Evolutionary conservation across 768 basidiomycete species (phyloP).

Genomic region (Tremella yokohamensis): DNA sequence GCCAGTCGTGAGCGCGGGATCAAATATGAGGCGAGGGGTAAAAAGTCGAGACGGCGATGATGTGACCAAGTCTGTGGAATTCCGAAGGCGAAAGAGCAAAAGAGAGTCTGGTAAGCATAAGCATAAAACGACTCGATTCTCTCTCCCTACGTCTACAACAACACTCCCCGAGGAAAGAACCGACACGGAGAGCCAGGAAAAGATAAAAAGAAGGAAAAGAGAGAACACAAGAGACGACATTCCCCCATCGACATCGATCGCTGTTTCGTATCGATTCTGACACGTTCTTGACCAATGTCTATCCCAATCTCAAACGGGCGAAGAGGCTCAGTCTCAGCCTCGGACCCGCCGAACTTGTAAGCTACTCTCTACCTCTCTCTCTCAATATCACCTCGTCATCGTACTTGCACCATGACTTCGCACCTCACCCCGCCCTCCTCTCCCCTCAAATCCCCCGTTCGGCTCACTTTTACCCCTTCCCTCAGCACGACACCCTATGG

Average conservation of each 20-base stretch:
- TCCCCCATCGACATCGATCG: background rate
- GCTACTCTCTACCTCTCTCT: constrained; percentile 10
- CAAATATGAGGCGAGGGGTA: too few species aligned
- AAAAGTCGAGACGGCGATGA: too few species aligned
- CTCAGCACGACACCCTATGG: constrained; percentile 3
- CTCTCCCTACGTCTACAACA: too few species aligned
- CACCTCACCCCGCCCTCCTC: background rate
- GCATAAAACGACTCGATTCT: too few species aligned
- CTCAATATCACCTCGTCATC: background rate
- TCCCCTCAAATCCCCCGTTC: constrained; percentile 47
- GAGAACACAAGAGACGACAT: too few species aligned
- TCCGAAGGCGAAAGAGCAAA: too few species aligned
- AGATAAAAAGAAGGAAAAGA: too few species aligned
- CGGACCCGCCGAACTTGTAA: constrained; percentile 48
- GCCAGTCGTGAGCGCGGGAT: too few species aligned
- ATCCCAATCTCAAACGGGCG: constrained; percentile 29
- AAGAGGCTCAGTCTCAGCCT: constrained; percentile 48
- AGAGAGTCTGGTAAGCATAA: too few species aligned
- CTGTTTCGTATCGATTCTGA: background rate
- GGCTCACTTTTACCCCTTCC: constrained; percentile 42
- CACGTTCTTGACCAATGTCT: constrained; percentile 20
- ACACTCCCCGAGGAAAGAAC: too few species aligned
- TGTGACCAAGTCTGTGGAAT: too few species aligned
- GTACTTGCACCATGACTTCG: background rate
- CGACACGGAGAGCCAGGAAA: too few species aligned